Base-by-base conservation (phyloP, 768 basidiomycete species). In the Pleurotus pulmonarius region DNA sequence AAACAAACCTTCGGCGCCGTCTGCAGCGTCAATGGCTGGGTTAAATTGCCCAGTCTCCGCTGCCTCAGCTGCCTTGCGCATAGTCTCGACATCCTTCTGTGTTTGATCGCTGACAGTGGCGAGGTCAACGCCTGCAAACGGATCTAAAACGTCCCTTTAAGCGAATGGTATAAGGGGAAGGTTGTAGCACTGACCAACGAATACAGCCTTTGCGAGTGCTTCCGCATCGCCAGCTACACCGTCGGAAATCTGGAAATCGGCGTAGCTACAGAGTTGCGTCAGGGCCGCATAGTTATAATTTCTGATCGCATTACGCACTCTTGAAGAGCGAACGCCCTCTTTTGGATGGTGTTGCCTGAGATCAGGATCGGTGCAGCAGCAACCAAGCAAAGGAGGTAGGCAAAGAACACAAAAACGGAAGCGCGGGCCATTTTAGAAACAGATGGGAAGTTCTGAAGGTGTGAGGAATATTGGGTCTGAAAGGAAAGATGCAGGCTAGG, bases 221-320 rank as follows among this genome's bases (percentile, higher is more conserved):
- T 62, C 38, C 1, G 75, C 75, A 38, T 69, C 64, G 2, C 75
- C 75, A 6, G 62, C 74, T 6, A 68, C 65, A 26, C 71, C 70
- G 53, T 69, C 68, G 13, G 72, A 73, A 57, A 76, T 76, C 60
- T 76, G 75, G 71, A 76, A 74, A 37, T 65, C 64, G 18, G 65
- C 60, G 58, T 75, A 75, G 61, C 74, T 75, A 20, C 26, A 52
- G 3, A 25, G 29, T 3, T 11, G 13, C 12, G 48, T 48, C 39
- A 59, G 29, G 26, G 12, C 24, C 25, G 18, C 12, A 15, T 6
- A 13, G 25, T 5, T 37, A n/a, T 9, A 11, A 38, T 22, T 34
- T n/a, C n/a, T 12, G 9, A 46, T 43, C n/a, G n/a, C 7, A 24
- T 16, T 12, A 52, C 61, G 3, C 18, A 68, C 65, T 60, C 58